Evolutionary conservation across 2,329 filamentous ascomycete genomes (phyloP), one percentile per base, ranked within the genome.

Genomic region (Stachybotrys chartarum): DNA sequence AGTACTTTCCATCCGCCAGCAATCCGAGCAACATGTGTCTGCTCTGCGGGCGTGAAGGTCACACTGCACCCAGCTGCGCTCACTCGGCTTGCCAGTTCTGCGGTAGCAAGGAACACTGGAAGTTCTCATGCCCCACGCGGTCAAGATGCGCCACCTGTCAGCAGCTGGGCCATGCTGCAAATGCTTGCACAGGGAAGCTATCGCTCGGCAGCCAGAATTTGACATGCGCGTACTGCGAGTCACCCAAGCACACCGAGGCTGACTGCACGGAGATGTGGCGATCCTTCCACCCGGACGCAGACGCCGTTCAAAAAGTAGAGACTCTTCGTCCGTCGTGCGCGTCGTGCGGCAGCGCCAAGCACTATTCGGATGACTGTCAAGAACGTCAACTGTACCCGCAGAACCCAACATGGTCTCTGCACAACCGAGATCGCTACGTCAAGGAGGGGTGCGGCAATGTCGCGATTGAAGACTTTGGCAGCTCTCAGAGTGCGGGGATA

Each of bases 221-320:
- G 50, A 76, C 78, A 3, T 91, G 87, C 65, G 80, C 81, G 11
- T 72, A 84, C 39, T 91, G 87, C 67, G 72, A 72, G 45, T 77
- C 77, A 7, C 59, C 63, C 3, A 73, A 78, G 8, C 87, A 91
- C 61, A 61, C 77, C 8, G 87, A 90, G 64, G 65, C 73, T 12
- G 70, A 78, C 3, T 90, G 87, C 66, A 77, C 80, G 54, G 72
- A 77, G 51, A 70, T 86, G 30, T 90, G 84, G 84, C 75, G 79
- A 56, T 82, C 76, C 17, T 86, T 79, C 64, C 66, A 70, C 12
- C 75, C 74, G 2, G 67, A 70, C 14, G 61, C 69, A 10, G 64
- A 69, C 16, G 68, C 68, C 14, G 69, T 76, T 51, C 73, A 71
- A 56, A 82, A 75, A 57, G 81, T 85, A 45, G 70, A 69, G 51